Conservation (phyloP, 768 basidiomycete species). For the Neoboletus subvelutipes region DNA sequence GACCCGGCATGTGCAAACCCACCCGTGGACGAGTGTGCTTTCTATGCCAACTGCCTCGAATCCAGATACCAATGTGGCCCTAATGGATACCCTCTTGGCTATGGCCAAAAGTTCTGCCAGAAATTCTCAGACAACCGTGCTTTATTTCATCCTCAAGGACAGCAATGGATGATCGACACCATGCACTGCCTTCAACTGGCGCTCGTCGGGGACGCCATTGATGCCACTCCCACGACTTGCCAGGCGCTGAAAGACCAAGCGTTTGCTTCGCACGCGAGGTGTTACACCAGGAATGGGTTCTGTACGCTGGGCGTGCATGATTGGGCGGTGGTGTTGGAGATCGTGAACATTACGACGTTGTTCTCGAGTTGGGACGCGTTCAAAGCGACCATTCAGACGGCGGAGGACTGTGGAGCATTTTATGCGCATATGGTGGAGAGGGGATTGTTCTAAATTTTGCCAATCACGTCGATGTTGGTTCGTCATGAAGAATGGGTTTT, state of each 20-base stretch:
- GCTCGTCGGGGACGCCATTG: conserved; percentile 37
- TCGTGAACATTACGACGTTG: conserved; percentile 20
- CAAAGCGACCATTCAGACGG: conserved; percentile 11
- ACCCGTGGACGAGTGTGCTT: conserved; percentile 39
- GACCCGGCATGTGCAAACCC: conserved; percentile 29
- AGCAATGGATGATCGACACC: conserved; percentile 44
- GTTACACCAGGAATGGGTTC: conserved; percentile 43
- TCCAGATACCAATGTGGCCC: conserved; percentile 45
- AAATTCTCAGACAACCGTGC: conserved; percentile 35
- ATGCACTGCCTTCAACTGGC: conserved; percentile 47
- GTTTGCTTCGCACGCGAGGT: conserved; percentile 42
- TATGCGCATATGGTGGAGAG: conserved; percentile 11
- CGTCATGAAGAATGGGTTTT: too few species aligned
- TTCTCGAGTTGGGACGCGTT: conserved; percentile 20
- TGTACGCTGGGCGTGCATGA: conserved; percentile 37
- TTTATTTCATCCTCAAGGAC: conserved; percentile 34
- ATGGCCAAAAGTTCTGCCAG: conserved; percentile 41
- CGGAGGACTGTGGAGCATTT: conserved; percentile 10
- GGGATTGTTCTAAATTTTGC: conserved; percentile 6
- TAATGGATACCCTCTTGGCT: conserved; percentile 42
- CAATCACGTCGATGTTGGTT: too few species aligned
- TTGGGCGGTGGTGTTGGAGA: conserved; percentile 39
- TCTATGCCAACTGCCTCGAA: conserved; percentile 47
- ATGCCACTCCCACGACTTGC: conserved; percentile 31
- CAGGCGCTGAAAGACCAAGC: conserved; percentile 36